These are phyloP conservation scores for Lupinus albus DNA, from an alignment of 306 rosid genomes.

Conservation along the genomic window DNA sequence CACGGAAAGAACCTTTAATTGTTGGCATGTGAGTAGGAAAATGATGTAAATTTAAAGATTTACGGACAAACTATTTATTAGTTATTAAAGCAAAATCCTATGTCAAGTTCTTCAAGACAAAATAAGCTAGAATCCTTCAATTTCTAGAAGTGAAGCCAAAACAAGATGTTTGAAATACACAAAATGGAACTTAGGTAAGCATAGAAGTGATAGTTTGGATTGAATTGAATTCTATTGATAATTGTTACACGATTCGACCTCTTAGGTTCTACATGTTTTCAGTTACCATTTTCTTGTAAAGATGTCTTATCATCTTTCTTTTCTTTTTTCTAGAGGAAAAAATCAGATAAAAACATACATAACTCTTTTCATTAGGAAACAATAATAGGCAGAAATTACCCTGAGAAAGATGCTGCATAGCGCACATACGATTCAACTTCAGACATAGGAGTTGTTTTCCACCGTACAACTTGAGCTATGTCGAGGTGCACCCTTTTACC, in stretches of 20 bases:
- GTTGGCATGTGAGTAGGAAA: neutral
- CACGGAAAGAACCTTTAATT: slow-evolving; percentile 2
- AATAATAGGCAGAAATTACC: slow-evolving; percentile 55
- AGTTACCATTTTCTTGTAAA: neutral
- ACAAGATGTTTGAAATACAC: slow-evolving; percentile 23
- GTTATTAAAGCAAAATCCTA: neutral
- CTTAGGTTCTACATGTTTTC: neutral
- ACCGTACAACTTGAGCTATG: slow-evolving; percentile 92
- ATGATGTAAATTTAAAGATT: slow-evolving; percentile 8
- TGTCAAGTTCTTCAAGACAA: neutral
- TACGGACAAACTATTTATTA: neutral
- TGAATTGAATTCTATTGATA: neutral
- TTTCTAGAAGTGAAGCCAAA: slow-evolving; percentile 25
- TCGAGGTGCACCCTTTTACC: slow-evolving; percentile 86
- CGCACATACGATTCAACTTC: slow-evolving; percentile 79
- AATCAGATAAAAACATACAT: neutral
- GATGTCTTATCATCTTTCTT: neutral
- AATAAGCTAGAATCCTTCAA: neutral
- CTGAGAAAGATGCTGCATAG: slow-evolving; percentile 95
- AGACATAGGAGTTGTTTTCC: slow-evolving; percentile 74
- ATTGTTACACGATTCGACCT: neutral
- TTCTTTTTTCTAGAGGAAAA: neutral
- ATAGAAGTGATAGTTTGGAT: neutral
- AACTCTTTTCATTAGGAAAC: slow-evolving; percentile 18
- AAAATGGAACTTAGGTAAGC: slow-evolving; percentile 2